Conservation (phyloP, 75 land plant genomes). For the Sequoiadendron giganteum region DNA sequence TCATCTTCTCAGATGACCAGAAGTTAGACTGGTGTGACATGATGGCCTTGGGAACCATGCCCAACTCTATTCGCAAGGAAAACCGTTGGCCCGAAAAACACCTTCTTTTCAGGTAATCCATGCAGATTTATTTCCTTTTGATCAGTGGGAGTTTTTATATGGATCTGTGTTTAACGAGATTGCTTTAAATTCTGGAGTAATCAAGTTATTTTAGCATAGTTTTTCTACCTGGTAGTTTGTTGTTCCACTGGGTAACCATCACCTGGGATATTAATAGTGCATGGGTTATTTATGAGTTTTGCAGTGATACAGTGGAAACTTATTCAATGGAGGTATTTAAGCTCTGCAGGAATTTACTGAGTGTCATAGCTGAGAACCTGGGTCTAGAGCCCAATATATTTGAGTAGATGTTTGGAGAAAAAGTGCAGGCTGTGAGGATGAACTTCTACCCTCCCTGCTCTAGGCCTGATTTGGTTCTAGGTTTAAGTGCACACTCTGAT, state of each 20-base stretch:
- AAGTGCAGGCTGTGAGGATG: slow-evolving; percentile 26
- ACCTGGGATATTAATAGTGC: neutral
- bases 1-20: slow-evolving; percentile 63
- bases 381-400: slow-evolving; percentile 24
- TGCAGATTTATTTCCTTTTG: no score
- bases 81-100: slow-evolving; percentile 46
- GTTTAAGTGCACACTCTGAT: slow-evolving; percentile 41
- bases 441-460: slow-evolving; percentile 41
- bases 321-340: slow-evolving; percentile 37
- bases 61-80: slow-evolving; percentile 38
- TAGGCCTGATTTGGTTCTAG: slow-evolving; percentile 31
- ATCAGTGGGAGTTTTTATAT: neutral
- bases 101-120: slow-evolving; percentile 32
- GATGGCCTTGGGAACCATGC: slow-evolving; percentile 55
- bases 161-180: no score
- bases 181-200: no score
- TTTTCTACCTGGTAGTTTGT: no score
- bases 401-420: slow-evolving; percentile 27
- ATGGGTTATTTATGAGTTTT: neutral
- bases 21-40: slow-evolving; percentile 77
- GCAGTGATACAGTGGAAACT: slow-evolving; percentile 54
- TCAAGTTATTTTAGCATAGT: no score
- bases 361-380: slow-evolving; percentile 41
- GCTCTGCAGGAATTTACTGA: slow-evolving; percentile 36
- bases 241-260: no score